Evolutionary conservation across 805 yeast genomes (phyloP).

Genomic region (Pichia phayaonensis): DNA sequence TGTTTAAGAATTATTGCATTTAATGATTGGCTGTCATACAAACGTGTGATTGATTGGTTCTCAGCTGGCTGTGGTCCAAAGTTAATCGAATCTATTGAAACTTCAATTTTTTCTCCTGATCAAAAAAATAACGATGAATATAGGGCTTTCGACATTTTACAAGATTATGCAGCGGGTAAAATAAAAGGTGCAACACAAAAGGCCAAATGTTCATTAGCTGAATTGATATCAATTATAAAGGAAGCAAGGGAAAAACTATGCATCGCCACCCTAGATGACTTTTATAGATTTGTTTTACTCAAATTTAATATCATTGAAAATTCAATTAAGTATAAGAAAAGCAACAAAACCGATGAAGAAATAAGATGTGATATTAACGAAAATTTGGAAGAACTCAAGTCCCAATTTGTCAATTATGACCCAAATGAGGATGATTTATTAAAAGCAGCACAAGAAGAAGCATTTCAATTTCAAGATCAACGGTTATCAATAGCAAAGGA

Average conservation of each 20-base stretch:
- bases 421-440: constrained; percentile 19
- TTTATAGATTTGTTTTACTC: constrained; percentile 18
- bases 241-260: constrained; percentile 13
- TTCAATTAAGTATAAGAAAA: constrained; percentile 15
- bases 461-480: constrained; percentile 3
- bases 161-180: constrained; percentile 9
- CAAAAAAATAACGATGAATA: not conserved
- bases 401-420: constrained; percentile 22
- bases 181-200: constrained; percentile 15
- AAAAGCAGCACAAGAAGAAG: constrained; percentile 17
- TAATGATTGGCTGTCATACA: constrained; percentile 54
- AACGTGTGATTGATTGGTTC: constrained; percentile 53
- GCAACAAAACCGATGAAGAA: constrained; percentile 16
- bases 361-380: constrained; percentile 15
- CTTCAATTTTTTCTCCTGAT: not conserved
- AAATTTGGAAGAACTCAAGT: constrained; percentile 24
- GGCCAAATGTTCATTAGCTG: constrained; percentile 19
- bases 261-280: constrained; percentile 2
- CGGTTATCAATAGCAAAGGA: not conserved
- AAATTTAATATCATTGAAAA: constrained; percentile 17
- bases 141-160: constrained; percentile 10
- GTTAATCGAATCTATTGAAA: constrained; percentile 25
- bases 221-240: constrained; percentile 26
- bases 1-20: constrained; percentile 56
- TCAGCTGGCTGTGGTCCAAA: constrained; percentile 61